Base-by-base conservation (phyloP, 2,329 filamentous ascomycete species). In the Fusarium sp. region DNA sequence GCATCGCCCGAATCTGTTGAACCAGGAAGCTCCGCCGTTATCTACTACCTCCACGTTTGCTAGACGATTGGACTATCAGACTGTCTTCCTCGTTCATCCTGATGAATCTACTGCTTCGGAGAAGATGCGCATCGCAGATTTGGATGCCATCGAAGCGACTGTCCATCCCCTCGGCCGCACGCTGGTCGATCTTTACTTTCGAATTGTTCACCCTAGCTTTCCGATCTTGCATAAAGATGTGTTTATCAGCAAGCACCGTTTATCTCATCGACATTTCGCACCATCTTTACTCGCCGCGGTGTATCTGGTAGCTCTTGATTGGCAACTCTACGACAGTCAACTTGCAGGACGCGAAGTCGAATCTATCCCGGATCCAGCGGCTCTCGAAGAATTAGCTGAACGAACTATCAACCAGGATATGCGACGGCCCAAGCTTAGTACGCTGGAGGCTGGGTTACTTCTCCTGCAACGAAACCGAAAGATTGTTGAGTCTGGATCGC, bases 171-270 rank as follows among this genome's bases (percentile, higher is more conserved):
- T 93, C 72, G 91, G 91, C 23, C 86, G 86, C 54, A 87, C 87
- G 13, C 82, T 94, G 50, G 86, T 94, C 72, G 89, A 91, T 72
- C 85, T 93, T 25, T 93, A 93, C 82, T 93, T 93, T 78, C 84
- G 88, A 32, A 87, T 89, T 43, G 85, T 90, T 13, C 89, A 90
- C 72, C 88, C 88, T 1, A 86, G 84, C 64, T 90, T 88, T 73
- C 89, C 89, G 3, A 86, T 90, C 52, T 78, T 90, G 7, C 88
- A 91, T 75, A 91, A 91, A 76, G 87, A 86, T 37, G 88, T 90
- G 18, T 91, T 89, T 67, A 82, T 90, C 42, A 89, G 90, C 75
- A 91, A 91, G 77, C 90, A 91, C 73, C 83, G 84, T 33, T 82
- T 87, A 16, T 88, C 87, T 0, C 87, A 89, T 72, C 83, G 85